These are phyloP conservation scores for Durotheca rogersii DNA, from an alignment of 495 filamentous ascomycete genomes.

Conservation along the genomic window DNA sequence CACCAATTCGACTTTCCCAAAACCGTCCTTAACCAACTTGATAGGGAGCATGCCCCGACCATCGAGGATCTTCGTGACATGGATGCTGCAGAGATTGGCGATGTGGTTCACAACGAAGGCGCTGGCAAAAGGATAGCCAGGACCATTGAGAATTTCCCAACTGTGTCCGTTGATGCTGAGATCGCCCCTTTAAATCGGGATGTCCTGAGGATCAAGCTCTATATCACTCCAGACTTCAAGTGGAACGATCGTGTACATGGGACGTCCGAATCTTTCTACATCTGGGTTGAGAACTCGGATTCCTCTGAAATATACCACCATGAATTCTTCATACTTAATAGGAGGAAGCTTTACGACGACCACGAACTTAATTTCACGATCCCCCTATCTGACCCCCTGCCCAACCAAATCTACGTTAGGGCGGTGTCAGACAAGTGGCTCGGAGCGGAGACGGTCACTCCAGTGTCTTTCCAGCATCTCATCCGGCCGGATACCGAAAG, in stretches of 20 bases:
- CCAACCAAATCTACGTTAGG: conserved; percentile 92
- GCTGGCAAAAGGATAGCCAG: conserved; percentile 81
- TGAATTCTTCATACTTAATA: conserved; percentile 89
- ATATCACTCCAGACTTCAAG: conserved; percentile 80
- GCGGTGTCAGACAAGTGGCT: conserved; percentile 95
- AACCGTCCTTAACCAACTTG: conserved; percentile 78
- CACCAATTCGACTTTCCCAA: conserved; percentile 90
- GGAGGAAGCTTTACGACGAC: conserved; percentile 86
- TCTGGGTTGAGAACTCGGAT: conserved; percentile 98
- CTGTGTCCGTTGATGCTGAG: conserved; percentile 83
- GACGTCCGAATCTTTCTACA: conserved; percentile 91
- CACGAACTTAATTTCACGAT: conserved; percentile 99
- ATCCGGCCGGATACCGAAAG: conserved; percentile 97
- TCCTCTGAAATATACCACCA: conserved; percentile 97
- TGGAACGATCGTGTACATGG: conserved; percentile 98
- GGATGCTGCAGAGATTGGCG: conserved; percentile 86
- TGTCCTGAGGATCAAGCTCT: conserved; percentile 83
- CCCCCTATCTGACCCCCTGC: conserved; percentile 86
- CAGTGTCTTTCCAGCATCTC: conserved; percentile 95
- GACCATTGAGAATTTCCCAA: conserved; percentile 88
- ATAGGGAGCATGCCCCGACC: conserved; percentile 68
- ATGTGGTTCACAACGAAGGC: conserved; percentile 82
- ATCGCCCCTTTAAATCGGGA: conserved; percentile 95
- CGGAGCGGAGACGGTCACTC: conserved; percentile 92
- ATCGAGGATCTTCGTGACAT: conserved; percentile 87